Conservation (phyloP, 2,329 filamentous ascomycete species). For the Cercospora sp. region DNA sequence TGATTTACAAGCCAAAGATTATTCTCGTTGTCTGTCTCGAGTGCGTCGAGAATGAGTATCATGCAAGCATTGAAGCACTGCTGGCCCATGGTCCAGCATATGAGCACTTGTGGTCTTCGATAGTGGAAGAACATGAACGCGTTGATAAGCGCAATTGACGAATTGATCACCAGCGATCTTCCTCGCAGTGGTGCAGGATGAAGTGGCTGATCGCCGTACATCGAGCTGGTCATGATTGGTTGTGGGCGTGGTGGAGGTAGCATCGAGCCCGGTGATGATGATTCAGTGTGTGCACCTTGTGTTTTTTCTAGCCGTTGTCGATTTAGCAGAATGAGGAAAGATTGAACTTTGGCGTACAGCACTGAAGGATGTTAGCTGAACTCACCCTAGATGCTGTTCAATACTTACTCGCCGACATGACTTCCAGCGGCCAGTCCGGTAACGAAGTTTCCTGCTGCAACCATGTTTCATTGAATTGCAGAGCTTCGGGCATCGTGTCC, state of each 20-base stretch:
- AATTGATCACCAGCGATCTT: conserved; percentile 44
- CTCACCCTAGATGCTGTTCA: too few relatives aligned
- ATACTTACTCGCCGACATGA: conserved; percentile 47
- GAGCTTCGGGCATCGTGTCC: conserved; percentile 49
- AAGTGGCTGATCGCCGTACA: conserved; percentile 26
- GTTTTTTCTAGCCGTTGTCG: conserved; percentile 45
- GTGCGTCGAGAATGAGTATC: conserved; percentile 50
- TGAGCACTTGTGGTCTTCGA: conserved; percentile 46
- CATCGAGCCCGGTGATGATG: conserved; percentile 25
- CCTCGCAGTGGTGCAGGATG: conserved; percentile 40
- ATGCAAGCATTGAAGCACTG: conserved; percentile 54
- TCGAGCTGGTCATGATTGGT: conserved; percentile 18
- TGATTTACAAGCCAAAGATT: conserved; percentile 44
- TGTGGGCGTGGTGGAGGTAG: conserved; percentile 21
- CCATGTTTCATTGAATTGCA: conserved; percentile 52
- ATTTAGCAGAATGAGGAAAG: conserved; percentile 51
- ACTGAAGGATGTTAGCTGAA: conserved; percentile 35
- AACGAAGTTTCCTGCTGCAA: conserved; percentile 40
- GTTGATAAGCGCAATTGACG: conserved; percentile 45
- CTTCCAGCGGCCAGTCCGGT: conserved; percentile 50
- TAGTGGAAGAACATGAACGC: conserved; percentile 50
- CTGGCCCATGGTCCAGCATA: conserved; percentile 52
- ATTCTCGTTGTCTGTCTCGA: conserved; percentile 44
- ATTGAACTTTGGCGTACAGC: conserved; percentile 51
- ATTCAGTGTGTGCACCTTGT: conserved; percentile 24